Conservation (phyloP, 2,329 filamentous ascomycete genomes). For the Ambrosiella cleistominuta region DNA sequence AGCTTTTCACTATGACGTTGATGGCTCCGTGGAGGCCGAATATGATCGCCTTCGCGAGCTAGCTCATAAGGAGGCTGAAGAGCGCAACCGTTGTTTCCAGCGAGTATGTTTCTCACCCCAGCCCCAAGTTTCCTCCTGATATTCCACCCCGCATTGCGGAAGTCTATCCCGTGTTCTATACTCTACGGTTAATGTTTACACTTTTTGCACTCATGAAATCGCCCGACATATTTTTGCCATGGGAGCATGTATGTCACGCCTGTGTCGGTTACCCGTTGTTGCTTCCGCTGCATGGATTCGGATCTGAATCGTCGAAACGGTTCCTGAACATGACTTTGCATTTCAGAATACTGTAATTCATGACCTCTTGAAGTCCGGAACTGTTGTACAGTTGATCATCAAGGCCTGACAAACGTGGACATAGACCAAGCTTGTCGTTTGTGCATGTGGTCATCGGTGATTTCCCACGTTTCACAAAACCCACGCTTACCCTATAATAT, state of each 20-base stretch:
- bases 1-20: constrained; percentile 63
- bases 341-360: no score
- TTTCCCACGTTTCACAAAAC: neutral
- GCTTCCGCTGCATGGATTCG: no score
- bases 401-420: no score
- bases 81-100: constrained; percentile 63
- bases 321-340: no score
- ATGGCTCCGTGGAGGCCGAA: constrained; percentile 56
- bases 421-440: no score
- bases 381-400: no score
- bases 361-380: no score
- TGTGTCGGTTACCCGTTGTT: no score
- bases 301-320: no score
- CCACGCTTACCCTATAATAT: neutral
- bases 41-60: constrained; percentile 81
- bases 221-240: no score
- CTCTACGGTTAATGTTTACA: neutral
- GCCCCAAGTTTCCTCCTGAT: neutral
- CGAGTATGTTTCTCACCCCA: constrained; percentile 29
- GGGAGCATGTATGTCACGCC: no score
- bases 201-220: neutral
- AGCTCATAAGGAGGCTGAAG: constrained; percentile 62
- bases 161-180: neutral
- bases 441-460: neutral
- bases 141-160: neutral